A percentile compares a stretch with the other conserved stretches of the same genome.
Conservation (phyloP, 2,329 filamentous ascomycete genomes). For the Chaetoscypha palmicola region DNA sequence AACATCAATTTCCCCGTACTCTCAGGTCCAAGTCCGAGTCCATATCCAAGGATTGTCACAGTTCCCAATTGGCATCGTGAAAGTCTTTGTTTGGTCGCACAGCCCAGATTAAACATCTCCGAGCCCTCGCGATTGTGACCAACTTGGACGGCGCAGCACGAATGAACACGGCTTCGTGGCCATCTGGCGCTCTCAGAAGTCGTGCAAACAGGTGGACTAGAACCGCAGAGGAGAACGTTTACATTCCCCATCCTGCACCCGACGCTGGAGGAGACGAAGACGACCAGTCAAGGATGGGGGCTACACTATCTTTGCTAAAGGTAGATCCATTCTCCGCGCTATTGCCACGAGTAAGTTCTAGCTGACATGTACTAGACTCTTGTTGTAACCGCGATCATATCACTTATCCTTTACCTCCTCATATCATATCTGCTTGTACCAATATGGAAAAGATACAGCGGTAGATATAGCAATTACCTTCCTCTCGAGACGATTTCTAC, state of each 20-base stretch:
- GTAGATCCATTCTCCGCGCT: too few relatives aligned
- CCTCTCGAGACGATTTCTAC: conserved; percentile 58
- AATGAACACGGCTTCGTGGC: conserved; percentile 10
- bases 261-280: conserved; percentile 27
- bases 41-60: too few relatives aligned
- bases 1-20: not conserved
- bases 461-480: conserved; percentile 67
- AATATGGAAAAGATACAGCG: conserved; percentile 61
- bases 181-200: not conserved
- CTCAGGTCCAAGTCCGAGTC: too few relatives aligned
- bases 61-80: too few relatives aligned
- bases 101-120: too few relatives aligned
- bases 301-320: conserved; percentile 27
- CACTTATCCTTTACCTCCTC: conserved; percentile 60
- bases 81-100: too few relatives aligned
- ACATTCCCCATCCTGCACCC: conserved; percentile 28
- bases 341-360: too few relatives aligned
- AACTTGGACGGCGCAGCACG: too few relatives aligned
- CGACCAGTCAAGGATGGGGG: conserved; percentile 20
- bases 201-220: conserved; percentile 1
- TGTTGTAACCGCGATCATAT: conserved; percentile 63
- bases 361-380: conserved; percentile 49
- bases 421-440: conserved; percentile 60
- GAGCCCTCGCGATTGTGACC: too few relatives aligned
- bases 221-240: conserved; percentile 17